Conservation (phyloP, 2,329 filamentous ascomycete genomes). For the Davidsoniella australis region DNA sequence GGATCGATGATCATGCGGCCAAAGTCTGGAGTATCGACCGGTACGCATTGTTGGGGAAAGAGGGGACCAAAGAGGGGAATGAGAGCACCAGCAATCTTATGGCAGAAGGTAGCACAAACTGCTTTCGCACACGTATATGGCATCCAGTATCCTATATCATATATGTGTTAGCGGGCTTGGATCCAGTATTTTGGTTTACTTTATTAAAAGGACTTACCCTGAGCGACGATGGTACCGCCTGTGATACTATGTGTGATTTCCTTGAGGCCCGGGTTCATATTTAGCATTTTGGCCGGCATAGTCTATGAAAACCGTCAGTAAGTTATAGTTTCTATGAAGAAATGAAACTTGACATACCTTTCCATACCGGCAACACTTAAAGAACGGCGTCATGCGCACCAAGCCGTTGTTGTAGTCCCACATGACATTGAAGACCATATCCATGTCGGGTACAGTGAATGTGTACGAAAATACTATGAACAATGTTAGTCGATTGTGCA, state of each 20-base stretch:
- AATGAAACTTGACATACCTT: slow-evolving; percentile 47
- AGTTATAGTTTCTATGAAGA: neutral
- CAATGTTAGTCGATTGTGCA: neutral
- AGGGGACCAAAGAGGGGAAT: slow-evolving; percentile 78
- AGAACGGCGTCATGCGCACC: slow-evolving; percentile 85
- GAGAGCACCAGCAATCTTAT: slow-evolving; percentile 63
- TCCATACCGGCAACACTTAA: slow-evolving; percentile 73
- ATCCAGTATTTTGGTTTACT: slow-evolving; percentile 12
- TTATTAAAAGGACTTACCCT: slow-evolving; percentile 41
- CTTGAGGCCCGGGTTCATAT: slow-evolving; percentile 61
- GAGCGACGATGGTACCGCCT: slow-evolving; percentile 73
- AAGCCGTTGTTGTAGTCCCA: slow-evolving; percentile 96
- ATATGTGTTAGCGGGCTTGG: slow-evolving; percentile 11
- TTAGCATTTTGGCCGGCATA: slow-evolving; percentile 67
- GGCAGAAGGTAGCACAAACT: slow-evolving; percentile 79
- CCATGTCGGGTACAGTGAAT: slow-evolving; percentile 53
- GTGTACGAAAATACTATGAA: slow-evolving; percentile 63
- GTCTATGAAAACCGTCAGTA: slow-evolving; percentile 38
- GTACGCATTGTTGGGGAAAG: slow-evolving; percentile 58
- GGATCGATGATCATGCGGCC: slow-evolving; percentile 49
- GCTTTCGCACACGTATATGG: slow-evolving; percentile 74
- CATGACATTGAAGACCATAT: slow-evolving; percentile 59
- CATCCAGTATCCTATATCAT: slow-evolving; percentile 74
- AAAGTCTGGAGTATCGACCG: slow-evolving; percentile 44
- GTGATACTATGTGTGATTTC: slow-evolving; percentile 93